Evolutionary conservation across 768 basidiomycete genomes (phyloP).

Genomic region (Psilocybe cyanescens): DNA sequence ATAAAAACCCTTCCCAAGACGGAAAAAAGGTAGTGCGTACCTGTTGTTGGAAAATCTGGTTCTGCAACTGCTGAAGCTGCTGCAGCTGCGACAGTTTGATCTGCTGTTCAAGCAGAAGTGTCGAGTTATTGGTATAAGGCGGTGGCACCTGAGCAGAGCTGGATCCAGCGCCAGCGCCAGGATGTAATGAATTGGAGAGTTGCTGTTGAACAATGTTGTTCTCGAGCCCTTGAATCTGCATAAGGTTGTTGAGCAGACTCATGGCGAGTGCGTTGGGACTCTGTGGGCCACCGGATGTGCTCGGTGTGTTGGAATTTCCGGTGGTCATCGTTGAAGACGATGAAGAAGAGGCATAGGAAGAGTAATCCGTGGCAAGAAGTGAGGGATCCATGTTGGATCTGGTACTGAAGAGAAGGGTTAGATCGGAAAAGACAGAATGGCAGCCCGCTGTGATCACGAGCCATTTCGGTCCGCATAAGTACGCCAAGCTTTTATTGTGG

Average conservation of each 20-base stretch:
- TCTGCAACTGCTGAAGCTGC: constrained; percentile 77
- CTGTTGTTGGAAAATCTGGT: constrained; percentile 91
- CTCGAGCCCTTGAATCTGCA: constrained; percentile 53
- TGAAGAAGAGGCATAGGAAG: not conserved
- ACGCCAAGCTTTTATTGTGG: not conserved
- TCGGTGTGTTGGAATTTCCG: not conserved
- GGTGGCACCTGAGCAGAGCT: not conserved
- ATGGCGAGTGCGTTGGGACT: constrained; percentile 44
- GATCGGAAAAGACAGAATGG: not conserved
- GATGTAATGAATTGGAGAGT: constrained; percentile 5
- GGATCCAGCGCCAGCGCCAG: not conserved
- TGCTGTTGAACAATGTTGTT: constrained; percentile 25
- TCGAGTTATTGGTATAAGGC: constrained; percentile 27
- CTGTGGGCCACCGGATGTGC: constrained; percentile 13
- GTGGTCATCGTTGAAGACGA: not conserved
- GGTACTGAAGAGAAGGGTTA: not conserved
- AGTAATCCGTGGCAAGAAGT: not conserved
- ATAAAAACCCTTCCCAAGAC: constrained; percentile 12
- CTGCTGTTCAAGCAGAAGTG: constrained; percentile 70
- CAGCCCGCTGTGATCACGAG: not conserved
- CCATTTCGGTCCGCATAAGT: constrained; percentile 2
- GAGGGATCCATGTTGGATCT: not conserved
- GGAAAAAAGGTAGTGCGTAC: constrained; percentile 40
- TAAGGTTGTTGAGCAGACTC: constrained; percentile 55
- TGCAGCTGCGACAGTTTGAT: constrained; percentile 79